Base-by-base conservation (phyloP, 2,329 filamentous ascomycete species). In the Leptographium lundbergii region DNA sequence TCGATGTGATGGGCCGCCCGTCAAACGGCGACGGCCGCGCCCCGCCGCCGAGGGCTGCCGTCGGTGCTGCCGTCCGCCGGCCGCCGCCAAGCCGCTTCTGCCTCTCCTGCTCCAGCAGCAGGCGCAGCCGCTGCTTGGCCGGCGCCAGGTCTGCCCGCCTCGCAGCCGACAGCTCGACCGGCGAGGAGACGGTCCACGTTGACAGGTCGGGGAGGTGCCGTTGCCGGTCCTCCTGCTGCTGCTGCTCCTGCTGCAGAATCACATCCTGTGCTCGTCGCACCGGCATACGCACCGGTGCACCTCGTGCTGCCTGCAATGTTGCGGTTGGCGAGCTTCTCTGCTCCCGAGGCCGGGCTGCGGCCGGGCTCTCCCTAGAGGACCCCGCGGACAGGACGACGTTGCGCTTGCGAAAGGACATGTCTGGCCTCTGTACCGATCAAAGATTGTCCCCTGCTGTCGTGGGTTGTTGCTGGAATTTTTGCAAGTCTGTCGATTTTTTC, bases 1-100 rank as follows among this genome's bases (percentile, higher is more conserved):
- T 97, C 0, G 94, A 99, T 2, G 88, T 97, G 9, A 89, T 95
- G 45, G 85, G 79, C 54, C 91, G 85, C 59, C 92, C 92, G 69
- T 96, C 91, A 36, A 95, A 76, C 54, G 91, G 89, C 14, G 94
- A 99, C 19, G 92, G 89, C 56, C 92, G 84, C 25, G 91, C 79
- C 24, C 80, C 81, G 0, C 73, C 70, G 2, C 73, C 66, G 47
- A 75, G 71, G 24, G 71, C 67, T 2, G 39, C 17, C 22, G 57
- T 25, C 0, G 51, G 14, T 7, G 42, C 17, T 11, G 25, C 42
- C 25, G 42, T 29, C 52, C 9, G 1, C n/a, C n/a, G 22, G n/a
- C 24, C 13, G 27, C 54, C 0, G 51, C 22, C 10, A 19, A 54
- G 55, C 14, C 59, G 53, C 42, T 48, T 14, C 29, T 47, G 51